Base-by-base conservation (phyloP, 1,139 yeast species). In the Groenewaldozyma auringiensis region DNA sequence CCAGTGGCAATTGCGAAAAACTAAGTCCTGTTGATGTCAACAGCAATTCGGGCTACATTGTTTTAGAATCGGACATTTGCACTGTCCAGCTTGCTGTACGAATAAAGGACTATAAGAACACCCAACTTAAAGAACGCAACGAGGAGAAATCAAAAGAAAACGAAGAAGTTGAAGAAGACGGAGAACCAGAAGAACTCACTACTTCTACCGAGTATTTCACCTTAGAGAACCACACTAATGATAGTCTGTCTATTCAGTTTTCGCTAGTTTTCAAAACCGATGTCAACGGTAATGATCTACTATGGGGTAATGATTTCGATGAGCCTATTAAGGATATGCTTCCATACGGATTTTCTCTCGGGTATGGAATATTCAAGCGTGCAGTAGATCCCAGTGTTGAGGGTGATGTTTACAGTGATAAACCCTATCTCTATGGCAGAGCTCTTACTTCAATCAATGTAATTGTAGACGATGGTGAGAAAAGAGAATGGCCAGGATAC, bases 251-350 rank as follows among this genome's bases (percentile, higher is more conserved):
- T 4, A 56, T 64, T 21, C 68, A 64, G 47, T 48, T 64, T 41
- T 41, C 51, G 4, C 47, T 62, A 6, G 37, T 44, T 4, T 63
- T 64, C 53, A 66, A 64, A n/a, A 18, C 33, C 3, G 66, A 69
- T 31, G 69, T 79, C 17, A 56, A 58, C 31, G 86, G 84, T 1
- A 68, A 74, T 40, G 72, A 72, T 14, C 63, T 82, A 44, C 53
- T 78, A 13, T 82, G 79, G 65, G 89, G 89, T 1, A 83, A 83
- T 57, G 89, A 83, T 58, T 80, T 81, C 60, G 76, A 72, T 20
- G 63, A 69, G 29, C 81, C 87, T 1, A 75, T 83, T 38, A 66
- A 71, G 37, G 81, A 80, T 47, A 69, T 71, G 47, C 72, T 83
- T 11, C 92, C 92, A 2, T 79, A 66, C 69, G 85, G 74, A 54